Evolutionary conservation across 2,329 filamentous ascomycete genomes (phyloP).

Genomic region (Fonsecaea pedrosoi): DNA sequence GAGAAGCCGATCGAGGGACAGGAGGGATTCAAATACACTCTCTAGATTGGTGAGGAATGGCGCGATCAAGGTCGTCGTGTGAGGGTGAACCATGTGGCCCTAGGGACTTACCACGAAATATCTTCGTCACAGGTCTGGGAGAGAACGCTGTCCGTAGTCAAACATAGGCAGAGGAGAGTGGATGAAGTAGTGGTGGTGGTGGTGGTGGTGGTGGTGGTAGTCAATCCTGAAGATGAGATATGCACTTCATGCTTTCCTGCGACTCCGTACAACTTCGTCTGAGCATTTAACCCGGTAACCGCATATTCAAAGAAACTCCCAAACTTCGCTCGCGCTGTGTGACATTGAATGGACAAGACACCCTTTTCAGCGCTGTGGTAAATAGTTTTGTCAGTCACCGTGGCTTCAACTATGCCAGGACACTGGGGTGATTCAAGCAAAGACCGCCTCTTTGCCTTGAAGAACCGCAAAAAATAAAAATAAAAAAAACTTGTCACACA

Average conservation of each 20-base stretch:
- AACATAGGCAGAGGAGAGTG: background rate
- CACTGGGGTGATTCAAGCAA: constrained; percentile 19
- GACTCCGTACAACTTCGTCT: background rate
- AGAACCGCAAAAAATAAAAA: background rate
- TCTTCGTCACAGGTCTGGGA: background rate
- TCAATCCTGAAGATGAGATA: background rate
- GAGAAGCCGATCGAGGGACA: constrained; percentile 46
- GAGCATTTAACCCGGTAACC: background rate
- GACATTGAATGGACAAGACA: background rate
- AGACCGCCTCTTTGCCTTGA: background rate
- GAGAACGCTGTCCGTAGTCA: background rate
- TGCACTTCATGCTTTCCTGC: background rate
- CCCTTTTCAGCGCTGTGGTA: constrained; percentile 5
- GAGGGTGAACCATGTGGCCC: background rate
- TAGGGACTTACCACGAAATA: background rate
- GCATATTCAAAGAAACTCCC: background rate
- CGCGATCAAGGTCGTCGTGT: background rate
- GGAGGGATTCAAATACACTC: constrained; percentile 38
- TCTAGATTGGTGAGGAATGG: constrained; percentile 8
- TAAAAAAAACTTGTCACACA: background rate
- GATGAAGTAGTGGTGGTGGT: background rate
- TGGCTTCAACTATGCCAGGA: constrained; percentile 15
- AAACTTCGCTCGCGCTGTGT: background rate
- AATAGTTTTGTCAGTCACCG: background rate
- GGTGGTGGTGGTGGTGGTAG: too few species aligned